A percentile compares a stretch with the other conserved stretches of the same genome.
Conservation (phyloP, 805 yeast genomes). For the Schwanniomyces occidentalis region DNA sequence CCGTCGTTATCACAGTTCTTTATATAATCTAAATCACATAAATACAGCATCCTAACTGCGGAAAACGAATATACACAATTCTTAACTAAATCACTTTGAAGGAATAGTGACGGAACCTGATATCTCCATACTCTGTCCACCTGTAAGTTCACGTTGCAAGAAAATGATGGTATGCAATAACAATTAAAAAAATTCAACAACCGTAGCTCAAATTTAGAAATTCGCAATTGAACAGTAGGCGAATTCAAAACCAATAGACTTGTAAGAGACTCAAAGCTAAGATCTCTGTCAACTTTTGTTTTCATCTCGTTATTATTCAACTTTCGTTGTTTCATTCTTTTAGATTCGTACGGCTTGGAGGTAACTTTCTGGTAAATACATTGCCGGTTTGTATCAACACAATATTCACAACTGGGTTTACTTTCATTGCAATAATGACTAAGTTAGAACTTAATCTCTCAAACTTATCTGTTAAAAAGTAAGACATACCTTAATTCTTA, state of each 20-base stretch:
- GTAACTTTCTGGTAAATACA: slow-evolving; percentile 20
- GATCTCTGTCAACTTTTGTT: no score
- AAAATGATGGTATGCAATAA: slow-evolving; percentile 26
- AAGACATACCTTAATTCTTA: slow-evolving; percentile 3
- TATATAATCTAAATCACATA: no score
- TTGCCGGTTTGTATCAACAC: slow-evolving; percentile 24
- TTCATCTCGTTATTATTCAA: no score
- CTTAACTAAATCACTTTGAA: slow-evolving; percentile 25
- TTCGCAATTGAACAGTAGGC: slow-evolving; percentile 16
- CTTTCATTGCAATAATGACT: slow-evolving; percentile 28
- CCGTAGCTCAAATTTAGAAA: slow-evolving; percentile 11
- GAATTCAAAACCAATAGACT: no score
- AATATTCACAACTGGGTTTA: slow-evolving; percentile 34
- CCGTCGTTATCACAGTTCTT: no score
- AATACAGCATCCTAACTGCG: no score
- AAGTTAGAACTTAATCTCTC: neutral
- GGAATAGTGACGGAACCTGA: slow-evolving; percentile 26
- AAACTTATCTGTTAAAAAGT: neutral
- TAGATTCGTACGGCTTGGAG: no score
- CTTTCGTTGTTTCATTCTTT: no score
- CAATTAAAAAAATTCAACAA: slow-evolving; percentile 19
- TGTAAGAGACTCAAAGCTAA: no score
- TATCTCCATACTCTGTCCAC: slow-evolving; percentile 25
- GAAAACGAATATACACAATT: slow-evolving; percentile 24
- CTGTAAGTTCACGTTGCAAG: slow-evolving; percentile 20